These are phyloP conservation scores for Penicillium egyptiacum DNA, from an alignment of 495 filamentous ascomycete genomes.

Conservation along the genomic window DNA sequence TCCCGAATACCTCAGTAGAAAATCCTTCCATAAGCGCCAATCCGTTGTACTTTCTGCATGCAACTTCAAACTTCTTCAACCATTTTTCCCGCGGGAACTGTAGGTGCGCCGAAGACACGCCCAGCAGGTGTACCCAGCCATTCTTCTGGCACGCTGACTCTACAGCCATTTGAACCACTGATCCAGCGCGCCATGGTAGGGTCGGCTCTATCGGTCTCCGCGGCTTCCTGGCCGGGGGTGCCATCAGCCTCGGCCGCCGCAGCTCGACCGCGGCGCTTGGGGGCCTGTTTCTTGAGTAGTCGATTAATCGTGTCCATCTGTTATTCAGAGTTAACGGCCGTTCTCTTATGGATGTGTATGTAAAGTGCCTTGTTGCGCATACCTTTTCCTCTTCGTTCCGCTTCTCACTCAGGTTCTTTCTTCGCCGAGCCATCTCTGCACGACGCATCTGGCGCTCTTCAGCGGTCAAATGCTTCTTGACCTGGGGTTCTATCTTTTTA, in stretches of 20 bases:
- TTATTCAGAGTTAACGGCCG: background rate
- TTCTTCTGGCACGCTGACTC: slow-evolving; percentile 74
- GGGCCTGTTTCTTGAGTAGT: slow-evolving; percentile 90
- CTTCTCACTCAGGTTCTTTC: slow-evolving; percentile 97
- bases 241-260: slow-evolving; percentile 48
- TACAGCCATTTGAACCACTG: slow-evolving; percentile 66
- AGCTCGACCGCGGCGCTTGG: slow-evolving; percentile 67
- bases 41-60: slow-evolving; percentile 13
- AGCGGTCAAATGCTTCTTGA: slow-evolving; percentile 87
- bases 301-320: slow-evolving; percentile 98
- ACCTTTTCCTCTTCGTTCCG: slow-evolving; percentile 99
- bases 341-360: background rate
- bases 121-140: slow-evolving; percentile 73
- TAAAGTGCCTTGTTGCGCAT: slow-evolving; percentile 13
- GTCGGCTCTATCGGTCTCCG: slow-evolving; percentile 57
- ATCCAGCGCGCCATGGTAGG: slow-evolving; percentile 77
- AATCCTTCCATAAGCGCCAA: slow-evolving; percentile 30
- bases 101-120: slow-evolving; percentile 52
- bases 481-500: slow-evolving; percentile 72
- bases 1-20: slow-evolving; percentile 15
- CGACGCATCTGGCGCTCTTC: slow-evolving; percentile 95
- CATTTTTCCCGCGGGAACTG: slow-evolving; percentile 37
- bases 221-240: slow-evolving; percentile 56
- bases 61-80: slow-evolving; percentile 47
- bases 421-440: slow-evolving; percentile 90